Evolutionary conservation across 163 green algal species (phyloP).

Genomic region (Picocystis sp.): DNA sequence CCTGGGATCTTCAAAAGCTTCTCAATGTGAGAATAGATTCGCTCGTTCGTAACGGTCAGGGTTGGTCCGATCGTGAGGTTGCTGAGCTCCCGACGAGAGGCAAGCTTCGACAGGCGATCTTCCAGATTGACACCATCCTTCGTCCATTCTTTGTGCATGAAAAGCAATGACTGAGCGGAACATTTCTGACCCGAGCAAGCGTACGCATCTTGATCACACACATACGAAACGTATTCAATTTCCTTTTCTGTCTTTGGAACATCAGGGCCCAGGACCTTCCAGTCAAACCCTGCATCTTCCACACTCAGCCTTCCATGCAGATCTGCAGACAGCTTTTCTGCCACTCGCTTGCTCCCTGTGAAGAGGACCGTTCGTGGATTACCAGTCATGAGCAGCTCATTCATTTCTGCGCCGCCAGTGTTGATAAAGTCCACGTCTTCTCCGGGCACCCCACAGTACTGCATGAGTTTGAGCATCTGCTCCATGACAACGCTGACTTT

Average conservation of each 20-base stretch:
- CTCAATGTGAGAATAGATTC: constrained; percentile 61
- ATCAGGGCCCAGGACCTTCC: constrained; percentile 95
- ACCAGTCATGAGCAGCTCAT: constrained; percentile 47
- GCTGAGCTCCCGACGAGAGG: no score
- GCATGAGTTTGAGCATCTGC: constrained; percentile 83
- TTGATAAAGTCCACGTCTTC: constrained; percentile 78
- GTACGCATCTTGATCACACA: constrained; percentile 92
- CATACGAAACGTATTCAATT: constrained; percentile 20
- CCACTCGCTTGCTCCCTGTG: constrained; percentile 48
- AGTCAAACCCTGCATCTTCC: constrained; percentile 97
- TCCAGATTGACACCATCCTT: constrained; percentile 13
- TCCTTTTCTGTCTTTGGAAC: constrained; percentile 21
- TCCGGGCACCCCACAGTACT: constrained; percentile 71
- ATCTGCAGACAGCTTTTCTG: constrained; percentile 45
- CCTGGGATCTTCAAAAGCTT: constrained; percentile 68
- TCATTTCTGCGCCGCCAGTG: constrained; percentile 33
- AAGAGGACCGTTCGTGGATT: constrained; percentile 79
- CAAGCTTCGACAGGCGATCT: neutral
- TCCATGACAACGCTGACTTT: constrained; percentile 72
- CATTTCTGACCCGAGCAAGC: constrained; percentile 94
- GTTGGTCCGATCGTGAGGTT: neutral
- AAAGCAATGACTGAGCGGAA: constrained; percentile 87
- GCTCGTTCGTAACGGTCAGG: constrained; percentile 9
- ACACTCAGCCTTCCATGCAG: constrained; percentile 53
- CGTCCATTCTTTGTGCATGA: constrained; percentile 77